Evolutionary conservation across 352 stramenopile species (phyloP).

Genomic region (Aphanomyces euteiches): DNA sequence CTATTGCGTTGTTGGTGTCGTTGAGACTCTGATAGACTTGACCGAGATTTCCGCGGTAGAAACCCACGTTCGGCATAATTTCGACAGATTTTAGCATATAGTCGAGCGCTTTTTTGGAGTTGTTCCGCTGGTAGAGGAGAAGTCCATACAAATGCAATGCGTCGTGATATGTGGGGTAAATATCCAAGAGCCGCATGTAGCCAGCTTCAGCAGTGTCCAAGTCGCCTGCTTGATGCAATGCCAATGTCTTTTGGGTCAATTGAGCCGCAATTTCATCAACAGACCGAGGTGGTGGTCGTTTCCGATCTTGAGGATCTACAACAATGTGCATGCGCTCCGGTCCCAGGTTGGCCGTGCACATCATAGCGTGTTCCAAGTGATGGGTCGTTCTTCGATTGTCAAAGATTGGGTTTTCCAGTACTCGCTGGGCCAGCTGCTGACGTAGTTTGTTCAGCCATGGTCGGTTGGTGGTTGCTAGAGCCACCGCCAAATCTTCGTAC

Average conservation of each 20-base stretch:
- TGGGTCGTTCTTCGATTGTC: slow-evolving; percentile 20
- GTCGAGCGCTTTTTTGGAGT: slow-evolving; percentile 28
- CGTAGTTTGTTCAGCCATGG: slow-evolving; percentile 37
- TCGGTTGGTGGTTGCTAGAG: slow-evolving; percentile 36
- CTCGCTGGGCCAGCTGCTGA: slow-evolving; percentile 34
- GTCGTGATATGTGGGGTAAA: slow-evolving; percentile 37
- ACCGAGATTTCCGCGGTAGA: slow-evolving; percentile 40
- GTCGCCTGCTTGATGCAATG: slow-evolving; percentile 36
- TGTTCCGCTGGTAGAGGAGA: slow-evolving; percentile 33
- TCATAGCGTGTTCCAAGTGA: slow-evolving; percentile 39
- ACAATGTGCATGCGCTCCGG: slow-evolving; percentile 42
- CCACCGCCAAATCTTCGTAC: slow-evolving; percentile 62
- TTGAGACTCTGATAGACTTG: slow-evolving; percentile 21
- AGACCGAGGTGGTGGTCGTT: not conserved
- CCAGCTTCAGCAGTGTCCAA: slow-evolving; percentile 36
- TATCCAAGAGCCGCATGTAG: slow-evolving; percentile 43
- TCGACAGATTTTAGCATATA: slow-evolving; percentile 34
- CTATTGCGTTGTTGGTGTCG: not conserved
- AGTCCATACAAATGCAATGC: slow-evolving; percentile 52
- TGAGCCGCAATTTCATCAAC: not conserved
- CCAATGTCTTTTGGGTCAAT: slow-evolving; percentile 35
- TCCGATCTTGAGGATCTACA: slow-evolving; percentile 34
- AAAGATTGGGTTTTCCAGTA: slow-evolving; percentile 37
- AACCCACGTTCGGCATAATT: slow-evolving; percentile 32
- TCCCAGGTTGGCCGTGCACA: slow-evolving; percentile 55